Evolutionary conservation across 345 rosid species (phyloP).

Genomic region (Luvunga scandens): DNA sequence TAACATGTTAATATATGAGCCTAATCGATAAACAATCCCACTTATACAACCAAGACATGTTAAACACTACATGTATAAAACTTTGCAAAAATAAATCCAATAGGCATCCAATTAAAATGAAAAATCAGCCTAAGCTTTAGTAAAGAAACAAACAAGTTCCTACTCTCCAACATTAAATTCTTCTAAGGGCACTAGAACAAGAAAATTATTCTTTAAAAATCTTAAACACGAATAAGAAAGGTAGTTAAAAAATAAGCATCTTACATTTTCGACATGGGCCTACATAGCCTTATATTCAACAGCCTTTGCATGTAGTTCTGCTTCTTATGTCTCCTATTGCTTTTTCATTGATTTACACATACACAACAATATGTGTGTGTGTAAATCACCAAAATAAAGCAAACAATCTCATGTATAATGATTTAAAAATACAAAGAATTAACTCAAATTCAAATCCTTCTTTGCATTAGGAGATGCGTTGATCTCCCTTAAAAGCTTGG

Average conservation of each 20-base stretch:
- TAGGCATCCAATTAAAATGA: not conserved
- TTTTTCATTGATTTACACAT: slow-evolving; percentile 75
- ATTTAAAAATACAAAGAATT: too few relatives aligned
- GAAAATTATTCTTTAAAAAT: too few relatives aligned
- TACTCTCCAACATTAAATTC: too few relatives aligned
- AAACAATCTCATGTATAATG: not conserved
- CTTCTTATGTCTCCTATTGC: slow-evolving; percentile 71
- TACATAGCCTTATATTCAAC: slow-evolving; percentile 81
- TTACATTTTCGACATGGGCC: slow-evolving; percentile 87
- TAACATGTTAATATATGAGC: not conserved
- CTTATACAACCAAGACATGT: not conserved
- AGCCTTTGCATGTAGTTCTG: slow-evolving; percentile 54
- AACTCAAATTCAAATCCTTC: too few relatives aligned
- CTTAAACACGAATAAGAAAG: not conserved
- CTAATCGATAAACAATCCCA: not conserved
- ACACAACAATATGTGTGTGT: slow-evolving; percentile 20
- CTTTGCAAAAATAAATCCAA: too few relatives aligned
- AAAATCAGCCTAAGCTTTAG: not conserved
- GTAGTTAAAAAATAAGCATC: not conserved
- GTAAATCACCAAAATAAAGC: not conserved
- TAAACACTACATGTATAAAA: not conserved
- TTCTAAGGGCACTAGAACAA: too few relatives aligned
- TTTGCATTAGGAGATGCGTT: too few relatives aligned
- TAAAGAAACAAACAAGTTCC: not conserved
- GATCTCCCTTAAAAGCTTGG: too few relatives aligned